Conservation (phyloP, 768 basidiomycete species). For the Lactarius hengduanensis region DNA sequence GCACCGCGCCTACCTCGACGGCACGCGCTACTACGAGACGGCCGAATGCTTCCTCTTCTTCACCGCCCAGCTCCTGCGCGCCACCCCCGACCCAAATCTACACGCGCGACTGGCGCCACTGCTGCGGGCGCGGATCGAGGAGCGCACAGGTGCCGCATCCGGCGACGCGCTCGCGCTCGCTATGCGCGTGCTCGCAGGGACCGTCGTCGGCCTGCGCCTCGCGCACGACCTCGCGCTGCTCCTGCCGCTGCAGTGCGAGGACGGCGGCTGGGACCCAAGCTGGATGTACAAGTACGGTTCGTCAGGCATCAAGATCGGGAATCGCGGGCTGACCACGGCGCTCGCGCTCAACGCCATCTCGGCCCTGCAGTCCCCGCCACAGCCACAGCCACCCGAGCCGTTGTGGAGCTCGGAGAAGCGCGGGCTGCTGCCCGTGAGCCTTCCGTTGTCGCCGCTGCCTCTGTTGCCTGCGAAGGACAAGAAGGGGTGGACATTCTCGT, state of each 20-base stretch:
- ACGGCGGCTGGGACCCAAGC: constrained; percentile 55
- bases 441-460: not conserved
- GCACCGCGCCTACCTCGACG: constrained; percentile 53
- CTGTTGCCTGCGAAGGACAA: not conserved
- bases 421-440: too few relatives aligned
- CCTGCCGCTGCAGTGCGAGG: constrained; percentile 48
- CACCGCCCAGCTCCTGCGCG: constrained; percentile 44
- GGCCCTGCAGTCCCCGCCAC: constrained; percentile 27
- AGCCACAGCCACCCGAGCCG: not conserved
- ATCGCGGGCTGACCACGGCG: constrained; percentile 55
- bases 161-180: constrained; percentile 57
- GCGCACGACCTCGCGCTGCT: constrained; percentile 47
- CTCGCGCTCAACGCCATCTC: constrained; percentile 52
- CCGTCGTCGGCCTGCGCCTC: constrained; percentile 42
- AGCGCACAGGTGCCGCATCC: constrained; percentile 45
- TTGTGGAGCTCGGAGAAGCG: too few relatives aligned
- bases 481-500: not conserved
- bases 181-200: constrained; percentile 52
- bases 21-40: constrained; percentile 54
- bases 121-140: constrained; percentile 46
- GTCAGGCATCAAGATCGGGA: constrained; percentile 49
- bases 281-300: constrained; percentile 58
- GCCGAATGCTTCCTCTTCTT: constrained; percentile 55
- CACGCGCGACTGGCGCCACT: constrained; percentile 41
- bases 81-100: constrained; percentile 36